Base-by-base conservation (phyloP, 805 yeast genomes). In the Wickerhamomyces subpelliculosus region DNA sequence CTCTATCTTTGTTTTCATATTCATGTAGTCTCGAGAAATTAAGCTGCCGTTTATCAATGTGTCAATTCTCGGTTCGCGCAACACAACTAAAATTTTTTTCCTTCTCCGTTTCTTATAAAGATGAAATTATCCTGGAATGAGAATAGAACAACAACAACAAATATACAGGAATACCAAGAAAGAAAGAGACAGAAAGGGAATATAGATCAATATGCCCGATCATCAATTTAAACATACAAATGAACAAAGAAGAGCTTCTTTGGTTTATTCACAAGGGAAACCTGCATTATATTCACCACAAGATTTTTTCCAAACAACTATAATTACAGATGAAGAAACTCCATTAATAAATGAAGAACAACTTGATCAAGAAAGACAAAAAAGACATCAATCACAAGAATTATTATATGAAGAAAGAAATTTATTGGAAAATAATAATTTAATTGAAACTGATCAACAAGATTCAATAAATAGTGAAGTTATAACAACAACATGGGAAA, bases 161-260 rank as follows among this genome's bases (percentile, higher is more conserved):
- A n/a, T n/a, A n/a, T n/a, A n/a, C n/a, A n/a, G n/a, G n/a, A n/a
- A n/a, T n/a, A n/a, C n/a, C n/a, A n/a, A n/a, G n/a, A n/a, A n/a
- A n/a, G n/a, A n/a, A n/a, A n/a, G n/a, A n/a, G n/a, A n/a, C 4
- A n/a, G 4, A 12, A 10, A 16, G 7, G 20, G 14, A 14, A 7
- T 6, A 16, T 16, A 11, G 8, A 8, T 12, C 10, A 22, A 12
- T 17, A 23, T 23, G 23, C 9, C n/a, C 26, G 49, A 45, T 23
- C 52, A 52, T 30, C 36, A 45, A 8, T 53, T 53, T 46, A 52
- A 41, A 37, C 46, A 44, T 27, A 51, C 57, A 9, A 46, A 47
- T 14, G 47, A 46, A 1, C 44, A 53, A 8, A 48, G 51, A 22
- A 42, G 55, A 35, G 47, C 50, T 12, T 29, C 32, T 4, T 14